Evolutionary conservation across 2,329 filamentous ascomycete species (phyloP).

Genomic region (Hypoxylon sp.): DNA sequence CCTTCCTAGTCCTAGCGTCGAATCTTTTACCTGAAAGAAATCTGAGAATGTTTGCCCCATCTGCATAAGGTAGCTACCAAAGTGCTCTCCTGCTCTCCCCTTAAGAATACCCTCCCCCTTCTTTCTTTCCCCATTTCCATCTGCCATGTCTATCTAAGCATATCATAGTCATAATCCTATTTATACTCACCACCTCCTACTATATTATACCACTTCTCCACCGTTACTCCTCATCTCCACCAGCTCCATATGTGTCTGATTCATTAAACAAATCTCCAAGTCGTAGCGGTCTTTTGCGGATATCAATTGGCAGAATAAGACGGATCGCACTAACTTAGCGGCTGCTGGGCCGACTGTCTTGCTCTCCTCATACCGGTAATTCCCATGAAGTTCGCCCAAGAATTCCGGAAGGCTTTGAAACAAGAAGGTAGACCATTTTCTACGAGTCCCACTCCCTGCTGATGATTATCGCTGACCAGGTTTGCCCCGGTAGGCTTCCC

Average conservation of each 20-base stretch:
- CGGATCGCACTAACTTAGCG: neutral
- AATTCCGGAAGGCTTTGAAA: slow-evolving; percentile 77
- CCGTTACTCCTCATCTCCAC: slow-evolving; percentile 7
- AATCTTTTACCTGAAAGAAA: neutral
- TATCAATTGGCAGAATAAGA: slow-evolving; percentile 4
- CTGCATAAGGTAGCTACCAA: too few species aligned
- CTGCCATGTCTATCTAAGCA: slow-evolving; percentile 6
- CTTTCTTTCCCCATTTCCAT: neutral
- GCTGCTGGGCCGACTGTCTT: neutral
- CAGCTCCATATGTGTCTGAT: slow-evolving; percentile 1
- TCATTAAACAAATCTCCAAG: neutral
- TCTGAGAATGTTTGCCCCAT: neutral
- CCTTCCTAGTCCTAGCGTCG: slow-evolving; percentile 3
- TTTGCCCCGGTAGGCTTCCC: slow-evolving; percentile 71
- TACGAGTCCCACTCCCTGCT: neutral
- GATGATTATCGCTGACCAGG: slow-evolving; percentile 2
- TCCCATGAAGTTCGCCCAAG: slow-evolving; percentile 87
- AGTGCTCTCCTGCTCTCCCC: too few species aligned
- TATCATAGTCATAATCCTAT: neutral
- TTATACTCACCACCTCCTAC: slow-evolving; percentile 8
- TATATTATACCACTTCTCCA: neutral
- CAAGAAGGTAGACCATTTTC: slow-evolving; percentile 63
- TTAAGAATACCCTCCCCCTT: too few species aligned
- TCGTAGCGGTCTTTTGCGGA: neutral
- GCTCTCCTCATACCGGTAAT: neutral